phyloP scores from a whole-genome alignment of 371 early-diverging fungal species.

The Rhizomucor pusillus region DNA sequence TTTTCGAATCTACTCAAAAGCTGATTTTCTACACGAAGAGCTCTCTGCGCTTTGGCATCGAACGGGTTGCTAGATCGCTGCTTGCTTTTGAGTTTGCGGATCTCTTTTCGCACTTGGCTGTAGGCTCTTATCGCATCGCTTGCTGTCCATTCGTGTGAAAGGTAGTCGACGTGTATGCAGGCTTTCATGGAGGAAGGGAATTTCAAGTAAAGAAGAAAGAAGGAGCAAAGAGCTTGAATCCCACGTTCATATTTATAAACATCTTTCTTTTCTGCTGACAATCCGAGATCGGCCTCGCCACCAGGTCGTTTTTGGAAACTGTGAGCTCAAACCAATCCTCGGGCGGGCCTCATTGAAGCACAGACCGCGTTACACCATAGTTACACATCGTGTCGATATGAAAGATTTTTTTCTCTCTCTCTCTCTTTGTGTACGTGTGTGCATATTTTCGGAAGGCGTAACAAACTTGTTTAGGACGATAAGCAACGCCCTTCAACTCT shows the following conservation, averaged over 20 bases:
- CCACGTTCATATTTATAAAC: conserved; percentile 4
- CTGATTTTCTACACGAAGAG: conserved; percentile 21
- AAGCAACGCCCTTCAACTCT: too few relatives aligned
- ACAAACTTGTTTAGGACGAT: too few relatives aligned
- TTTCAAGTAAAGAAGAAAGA: conserved; percentile 3
- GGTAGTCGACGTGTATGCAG: conserved; percentile 37
- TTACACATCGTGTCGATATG: too few relatives aligned
- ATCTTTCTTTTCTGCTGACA: not conserved
- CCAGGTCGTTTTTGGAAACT: conserved; percentile 6
- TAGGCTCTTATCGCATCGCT: conserved; percentile 30
- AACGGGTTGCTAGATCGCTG: conserved; percentile 4
- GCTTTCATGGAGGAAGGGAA: conserved; percentile 24
- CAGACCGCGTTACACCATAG: conserved; percentile 17
- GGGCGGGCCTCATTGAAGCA: conserved; percentile 7
- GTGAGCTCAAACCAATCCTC: conserved; percentile 3
- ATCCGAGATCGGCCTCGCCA: not conserved
- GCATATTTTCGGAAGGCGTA: too few relatives aligned
- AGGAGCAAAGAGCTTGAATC: conserved; percentile 8
- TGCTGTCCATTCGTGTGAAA: conserved; percentile 40
- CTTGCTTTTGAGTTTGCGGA: conserved; percentile 17
- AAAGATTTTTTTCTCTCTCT: too few relatives aligned
- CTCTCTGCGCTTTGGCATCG: conserved; percentile 13
- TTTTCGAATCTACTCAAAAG: conserved; percentile 32
- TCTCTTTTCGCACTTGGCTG: conserved; percentile 26
- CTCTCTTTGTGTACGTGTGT: too few relatives aligned